Evolutionary conservation across 2,329 filamentous ascomycete genomes (phyloP).

Genomic region (Penicillium sp.): DNA sequence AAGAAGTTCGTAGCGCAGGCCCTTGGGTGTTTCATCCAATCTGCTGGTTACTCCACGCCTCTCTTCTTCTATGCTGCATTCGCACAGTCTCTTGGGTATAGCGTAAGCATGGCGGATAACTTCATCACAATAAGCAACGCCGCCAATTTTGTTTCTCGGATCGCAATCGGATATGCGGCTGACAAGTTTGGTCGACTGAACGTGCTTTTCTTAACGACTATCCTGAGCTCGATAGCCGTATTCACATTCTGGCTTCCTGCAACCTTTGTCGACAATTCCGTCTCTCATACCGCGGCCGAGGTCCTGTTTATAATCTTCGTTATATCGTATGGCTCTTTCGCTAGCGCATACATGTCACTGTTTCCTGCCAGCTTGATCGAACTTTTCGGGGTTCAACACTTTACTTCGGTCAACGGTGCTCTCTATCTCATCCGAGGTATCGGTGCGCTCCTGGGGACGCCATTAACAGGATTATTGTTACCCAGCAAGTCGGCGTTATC

Average conservation of each 20-base stretch:
- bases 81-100: slow-evolving; percentile 46
- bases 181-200: slow-evolving; percentile 50
- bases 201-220: slow-evolving; percentile 39
- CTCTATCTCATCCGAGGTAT: slow-evolving; percentile 45
- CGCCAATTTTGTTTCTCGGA: slow-evolving; percentile 44
- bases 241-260: slow-evolving; percentile 34
- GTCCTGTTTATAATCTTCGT: slow-evolving; percentile 39
- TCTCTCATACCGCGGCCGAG: slow-evolving; percentile 18
- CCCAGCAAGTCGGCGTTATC: slow-evolving; percentile 24
- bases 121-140: slow-evolving; percentile 49
- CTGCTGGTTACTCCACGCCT: slow-evolving; percentile 46
- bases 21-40: slow-evolving; percentile 42
- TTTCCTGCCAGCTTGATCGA: slow-evolving; percentile 45
- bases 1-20: slow-evolving; percentile 44
- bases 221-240: slow-evolving; percentile 35
- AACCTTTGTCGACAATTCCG: slow-evolving; percentile 17
- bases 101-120: slow-evolving; percentile 39
- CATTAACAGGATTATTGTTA: slow-evolving; percentile 35
- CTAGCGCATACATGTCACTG: slow-evolving; percentile 45
- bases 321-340: slow-evolving; percentile 42
- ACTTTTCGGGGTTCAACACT: slow-evolving; percentile 43
- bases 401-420: slow-evolving; percentile 43
- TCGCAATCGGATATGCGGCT: slow-evolving; percentile 44
- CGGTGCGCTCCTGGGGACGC: slow-evolving; percentile 44
- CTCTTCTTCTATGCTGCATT: slow-evolving; percentile 48